Evolutionary conservation across 1,284 basidiomycete species (phyloP).

Genomic region (Cerrena zonata): DNA sequence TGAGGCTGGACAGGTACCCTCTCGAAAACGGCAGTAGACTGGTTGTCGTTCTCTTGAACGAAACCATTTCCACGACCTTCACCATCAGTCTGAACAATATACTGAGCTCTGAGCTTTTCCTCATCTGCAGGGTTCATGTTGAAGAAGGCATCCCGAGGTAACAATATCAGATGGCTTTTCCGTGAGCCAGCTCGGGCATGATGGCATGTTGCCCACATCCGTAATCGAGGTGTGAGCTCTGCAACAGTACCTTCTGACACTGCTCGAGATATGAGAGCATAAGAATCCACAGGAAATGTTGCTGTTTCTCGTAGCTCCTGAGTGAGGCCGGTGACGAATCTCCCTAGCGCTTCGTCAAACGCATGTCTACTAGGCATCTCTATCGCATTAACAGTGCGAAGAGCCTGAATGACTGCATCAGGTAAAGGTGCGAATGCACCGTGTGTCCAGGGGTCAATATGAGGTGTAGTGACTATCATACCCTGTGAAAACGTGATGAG

Average conservation of each 20-base stretch:
- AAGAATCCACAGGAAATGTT: constrained; percentile 48
- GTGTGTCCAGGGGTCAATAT: constrained; percentile 51
- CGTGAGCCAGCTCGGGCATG: constrained; percentile 57
- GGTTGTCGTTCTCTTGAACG: constrained; percentile 20
- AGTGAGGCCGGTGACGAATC: constrained; percentile 49
- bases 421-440: constrained; percentile 56
- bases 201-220: constrained; percentile 53
- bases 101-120: constrained; percentile 40
- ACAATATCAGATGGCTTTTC: constrained; percentile 49
- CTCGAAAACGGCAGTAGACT: constrained; percentile 47
- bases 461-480: constrained; percentile 32
- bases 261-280: constrained; percentile 44
- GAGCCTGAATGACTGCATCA: constrained; percentile 39
- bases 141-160: constrained; percentile 58
- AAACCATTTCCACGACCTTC: constrained; percentile 20
- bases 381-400: constrained; percentile 43
- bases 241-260: constrained; percentile 35
- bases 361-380: constrained; percentile 55
- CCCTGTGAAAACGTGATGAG: constrained; percentile 26
- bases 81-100: constrained; percentile 38
- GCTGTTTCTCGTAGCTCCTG: constrained; percentile 56
- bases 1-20: constrained; percentile 60
- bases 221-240: constrained; percentile 42
- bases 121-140: constrained; percentile 43
- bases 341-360: constrained; percentile 45